phyloP scores from a whole-genome alignment of 1,284 basidiomycete species.

The Cryptococcus neoformans region DNA sequence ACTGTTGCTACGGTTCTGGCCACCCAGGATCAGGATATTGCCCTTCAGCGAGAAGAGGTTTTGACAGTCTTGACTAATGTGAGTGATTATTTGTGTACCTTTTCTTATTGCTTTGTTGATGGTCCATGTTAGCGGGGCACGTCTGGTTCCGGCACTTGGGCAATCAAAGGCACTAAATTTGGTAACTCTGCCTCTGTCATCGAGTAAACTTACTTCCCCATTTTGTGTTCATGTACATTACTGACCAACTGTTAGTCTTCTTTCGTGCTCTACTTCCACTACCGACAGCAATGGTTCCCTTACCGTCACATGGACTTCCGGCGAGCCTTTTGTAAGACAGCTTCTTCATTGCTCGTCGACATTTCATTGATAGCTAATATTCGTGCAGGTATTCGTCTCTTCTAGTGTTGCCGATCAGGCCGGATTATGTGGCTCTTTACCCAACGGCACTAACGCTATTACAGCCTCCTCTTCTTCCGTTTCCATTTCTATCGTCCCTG shows the following conservation, averaged over 20 bases:
- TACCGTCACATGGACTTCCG: slow-evolving; percentile 27
- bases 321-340: slow-evolving; percentile 22
- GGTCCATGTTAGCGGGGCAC: slow-evolving; percentile 16
- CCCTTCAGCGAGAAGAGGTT: slow-evolving; percentile 64
- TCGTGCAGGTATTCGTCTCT: too few relatives aligned
- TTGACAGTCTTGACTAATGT: slow-evolving; percentile 70
- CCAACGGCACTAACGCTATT: too few relatives aligned
- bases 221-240: background rate
- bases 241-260: slow-evolving; percentile 17
- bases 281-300: slow-evolving; percentile 23
- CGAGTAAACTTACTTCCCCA: slow-evolving; percentile 26
- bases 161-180: slow-evolving; percentile 16
- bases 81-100: slow-evolving; percentile 7
- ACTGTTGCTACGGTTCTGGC: slow-evolving; percentile 58
- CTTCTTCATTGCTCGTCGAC: too few relatives aligned
- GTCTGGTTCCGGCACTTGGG: slow-evolving; percentile 14
- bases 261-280: slow-evolving; percentile 23
- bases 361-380: too few relatives aligned
- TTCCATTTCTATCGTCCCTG: too few relatives aligned
- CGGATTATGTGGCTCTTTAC: too few relatives aligned
- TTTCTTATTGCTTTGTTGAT: slow-evolving; percentile 3
- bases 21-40: slow-evolving; percentile 58
- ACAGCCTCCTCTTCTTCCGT: too few relatives aligned
- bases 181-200: slow-evolving; percentile 19
- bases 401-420: too few relatives aligned